Percentiles rank a stretch among this genome's conserved stretches.
Evolutionary conservation across 352 stramenopile genomes (phyloP).

Genomic region (Pythium vanterpoolii): DNA sequence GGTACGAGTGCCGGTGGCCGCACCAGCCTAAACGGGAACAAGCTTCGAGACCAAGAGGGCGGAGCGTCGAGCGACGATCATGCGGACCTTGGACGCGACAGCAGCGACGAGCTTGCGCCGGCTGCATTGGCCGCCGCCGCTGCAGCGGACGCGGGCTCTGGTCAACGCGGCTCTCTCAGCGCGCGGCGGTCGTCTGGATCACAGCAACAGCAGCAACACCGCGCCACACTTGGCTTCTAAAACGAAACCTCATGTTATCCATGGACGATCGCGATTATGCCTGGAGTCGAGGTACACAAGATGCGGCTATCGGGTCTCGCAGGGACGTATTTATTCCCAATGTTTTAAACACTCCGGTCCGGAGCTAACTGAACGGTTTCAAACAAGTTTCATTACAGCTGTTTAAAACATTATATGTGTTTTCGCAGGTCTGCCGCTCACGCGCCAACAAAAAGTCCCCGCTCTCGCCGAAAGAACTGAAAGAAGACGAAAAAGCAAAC

Average conservation of each 20-base stretch:
- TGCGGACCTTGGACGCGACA: slow-evolving; percentile 1
- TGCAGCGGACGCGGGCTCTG: not conserved
- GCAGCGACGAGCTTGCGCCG: slow-evolving; percentile 14
- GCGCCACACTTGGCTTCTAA: slow-evolving; percentile 72
- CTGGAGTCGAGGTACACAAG: not conserved
- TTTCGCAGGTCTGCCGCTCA: not conserved
- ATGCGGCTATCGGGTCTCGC: slow-evolving; percentile 19
- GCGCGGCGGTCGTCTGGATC: slow-evolving; percentile 13
- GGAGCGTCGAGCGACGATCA: slow-evolving; percentile 25
- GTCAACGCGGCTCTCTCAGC: slow-evolving; percentile 4
- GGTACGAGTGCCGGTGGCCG: slow-evolving; percentile 6
- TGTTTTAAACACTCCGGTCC: slow-evolving; percentile 24
- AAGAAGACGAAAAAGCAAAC: not conserved
- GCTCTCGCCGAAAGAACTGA: not conserved
- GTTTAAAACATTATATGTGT: not conserved
- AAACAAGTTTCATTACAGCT: slow-evolving; percentile 1
- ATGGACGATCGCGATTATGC: slow-evolving; percentile 1
- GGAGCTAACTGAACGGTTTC: not conserved
- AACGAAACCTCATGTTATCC: not conserved
- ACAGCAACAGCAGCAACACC: slow-evolving; percentile 30
- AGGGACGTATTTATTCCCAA: slow-evolving; percentile 33
- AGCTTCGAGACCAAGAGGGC: slow-evolving; percentile 24
- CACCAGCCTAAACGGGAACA: slow-evolving; percentile 29
- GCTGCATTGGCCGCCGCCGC: slow-evolving; percentile 10
- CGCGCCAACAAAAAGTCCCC: not conserved